A percentile compares a stretch with the other conserved stretches of the same genome.
These are phyloP conservation scores for Pestalotiopsis sp. DNA, from an alignment of 2,329 filamentous ascomycete species.

Conservation along the genomic window DNA sequence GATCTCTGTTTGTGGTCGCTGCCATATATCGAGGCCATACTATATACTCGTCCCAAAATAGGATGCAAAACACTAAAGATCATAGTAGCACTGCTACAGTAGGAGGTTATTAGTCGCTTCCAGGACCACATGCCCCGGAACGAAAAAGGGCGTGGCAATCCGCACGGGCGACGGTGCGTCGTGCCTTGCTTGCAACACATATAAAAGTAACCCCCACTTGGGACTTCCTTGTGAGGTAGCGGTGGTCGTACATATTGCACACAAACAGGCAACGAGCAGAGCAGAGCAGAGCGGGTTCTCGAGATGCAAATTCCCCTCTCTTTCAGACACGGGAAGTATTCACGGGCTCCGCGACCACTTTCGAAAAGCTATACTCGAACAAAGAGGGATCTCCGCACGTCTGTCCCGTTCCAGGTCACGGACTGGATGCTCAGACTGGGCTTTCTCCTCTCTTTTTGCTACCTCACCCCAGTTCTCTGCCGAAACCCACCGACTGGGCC, in stretches of 20 bases:
- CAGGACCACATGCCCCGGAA: not conserved
- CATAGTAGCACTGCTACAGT: too few species aligned
- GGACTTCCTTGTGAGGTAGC: not conserved
- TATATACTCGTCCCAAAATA: not conserved
- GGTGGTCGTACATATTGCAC: not conserved
- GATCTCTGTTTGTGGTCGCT: not conserved
- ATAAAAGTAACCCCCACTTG: not conserved
- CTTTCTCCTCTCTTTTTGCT: not conserved
- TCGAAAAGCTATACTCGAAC: conserved; percentile 8
- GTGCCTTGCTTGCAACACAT: not conserved
- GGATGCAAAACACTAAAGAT: too few species aligned
- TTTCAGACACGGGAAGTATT: not conserved
- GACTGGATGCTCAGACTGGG: not conserved
- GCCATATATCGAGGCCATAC: not conserved
- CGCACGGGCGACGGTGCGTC: not conserved
- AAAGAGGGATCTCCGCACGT: conserved; percentile 6
- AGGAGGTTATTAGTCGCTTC: not conserved
- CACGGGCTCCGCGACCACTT: not conserved
- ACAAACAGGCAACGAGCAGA: not conserved
- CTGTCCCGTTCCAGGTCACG: not conserved
- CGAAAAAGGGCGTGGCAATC: not conserved
- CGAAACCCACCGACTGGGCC: not conserved
- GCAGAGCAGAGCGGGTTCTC: not conserved
- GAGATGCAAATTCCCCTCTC: not conserved
- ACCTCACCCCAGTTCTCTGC: not conserved